Evolutionary conservation across 257 asterid genomes (phyloP).

Genomic region (Verbena officinalis): DNA sequence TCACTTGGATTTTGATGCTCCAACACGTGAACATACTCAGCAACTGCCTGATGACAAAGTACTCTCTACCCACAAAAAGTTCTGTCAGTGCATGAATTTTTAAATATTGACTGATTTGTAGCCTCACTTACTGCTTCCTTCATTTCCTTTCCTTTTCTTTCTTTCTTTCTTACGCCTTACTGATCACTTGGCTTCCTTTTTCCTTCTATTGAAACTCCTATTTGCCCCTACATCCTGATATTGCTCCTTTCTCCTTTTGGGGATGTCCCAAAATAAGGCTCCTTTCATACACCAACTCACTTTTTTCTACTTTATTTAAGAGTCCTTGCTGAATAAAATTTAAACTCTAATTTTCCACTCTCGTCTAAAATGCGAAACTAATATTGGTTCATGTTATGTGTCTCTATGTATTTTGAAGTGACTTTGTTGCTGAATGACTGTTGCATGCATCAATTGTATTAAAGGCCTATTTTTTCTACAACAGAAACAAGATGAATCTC

Average conservation of each 20-base stretch:
- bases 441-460: slow-evolving; percentile 16
- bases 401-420: background rate
- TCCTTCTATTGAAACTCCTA: background rate
- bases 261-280: background rate
- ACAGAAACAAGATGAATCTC: slow-evolving; percentile 98
- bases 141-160: too few relatives aligned
- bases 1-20: slow-evolving; percentile 99
- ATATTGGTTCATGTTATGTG: slow-evolving; percentile 2
- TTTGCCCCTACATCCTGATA: background rate
- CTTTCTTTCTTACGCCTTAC: background rate
- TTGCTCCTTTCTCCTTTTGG: background rate
- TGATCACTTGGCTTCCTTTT: background rate
- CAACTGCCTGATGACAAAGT: slow-evolving; percentile 92
- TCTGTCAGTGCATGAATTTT: slow-evolving; percentile 34
- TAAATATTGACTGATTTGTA: slow-evolving; percentile 21
- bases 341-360: slow-evolving; percentile 10
- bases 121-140: slow-evolving; percentile 8
- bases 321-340: background rate
- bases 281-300: slow-evolving; percentile 5
- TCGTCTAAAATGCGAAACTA: slow-evolving; percentile 16
- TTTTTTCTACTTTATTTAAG: slow-evolving; percentile 1
- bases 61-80: slow-evolving; percentile 35
- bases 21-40: slow-evolving; percentile 93
- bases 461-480: slow-evolving; percentile 17
- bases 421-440: slow-evolving; percentile 18